These are phyloP conservation scores for Hypoxylon sp. DNA, from an alignment of 2,329 filamentous ascomycete genomes.

Conservation along the genomic window DNA sequence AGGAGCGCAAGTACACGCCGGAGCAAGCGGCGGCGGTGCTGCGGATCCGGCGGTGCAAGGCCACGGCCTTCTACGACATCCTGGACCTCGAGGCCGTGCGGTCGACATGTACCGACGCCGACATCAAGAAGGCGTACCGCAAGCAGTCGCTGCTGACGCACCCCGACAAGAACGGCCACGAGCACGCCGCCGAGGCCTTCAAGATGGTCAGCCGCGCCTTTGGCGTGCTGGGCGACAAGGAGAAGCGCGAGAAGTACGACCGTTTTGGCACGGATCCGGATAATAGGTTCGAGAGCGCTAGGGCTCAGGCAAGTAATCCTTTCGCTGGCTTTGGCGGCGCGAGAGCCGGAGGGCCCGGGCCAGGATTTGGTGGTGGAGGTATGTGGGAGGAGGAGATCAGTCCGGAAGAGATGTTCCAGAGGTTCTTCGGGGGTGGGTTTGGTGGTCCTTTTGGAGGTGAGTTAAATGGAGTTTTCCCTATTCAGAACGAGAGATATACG, in stretches of 20 bases:
- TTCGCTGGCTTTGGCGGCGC: conserved; percentile 58
- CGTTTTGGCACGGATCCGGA: conserved; percentile 93
- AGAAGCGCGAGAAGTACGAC: conserved; percentile 92
- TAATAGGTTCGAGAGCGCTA: conserved; percentile 80
- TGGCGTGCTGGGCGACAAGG: conserved; percentile 90
- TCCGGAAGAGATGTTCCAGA: conserved; percentile 95
- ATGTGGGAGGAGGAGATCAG: conserved; percentile 94
- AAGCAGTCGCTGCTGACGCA: conserved; percentile 95
- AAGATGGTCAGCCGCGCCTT: conserved; percentile 98
- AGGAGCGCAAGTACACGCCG: conserved; percentile 82
- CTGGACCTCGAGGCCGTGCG: conserved; percentile 78
- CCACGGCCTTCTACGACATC: conserved; percentile 97
- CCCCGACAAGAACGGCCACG: conserved; percentile 98
- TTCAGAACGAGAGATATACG: background rate
- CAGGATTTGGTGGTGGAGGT: conserved; percentile 68
- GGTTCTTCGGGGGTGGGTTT: conserved; percentile 88
- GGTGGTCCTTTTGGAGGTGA: conserved; percentile 77
- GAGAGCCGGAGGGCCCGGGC: conserved; percentile 54
- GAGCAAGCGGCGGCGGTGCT: conserved; percentile 95
- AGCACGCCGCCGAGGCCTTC: conserved; percentile 96
- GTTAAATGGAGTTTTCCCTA: conserved; percentile 11
- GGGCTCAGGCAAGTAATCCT: conserved; percentile 64
- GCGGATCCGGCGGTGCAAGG: conserved; percentile 84
- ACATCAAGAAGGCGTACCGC: conserved; percentile 98
- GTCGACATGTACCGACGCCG: conserved; percentile 78